A percentile compares a stretch with the other conserved stretches of the same genome.
Evolutionary conservation across 1,284 basidiomycete species (phyloP).

Genomic region (Pyrrhoderma noxium): DNA sequence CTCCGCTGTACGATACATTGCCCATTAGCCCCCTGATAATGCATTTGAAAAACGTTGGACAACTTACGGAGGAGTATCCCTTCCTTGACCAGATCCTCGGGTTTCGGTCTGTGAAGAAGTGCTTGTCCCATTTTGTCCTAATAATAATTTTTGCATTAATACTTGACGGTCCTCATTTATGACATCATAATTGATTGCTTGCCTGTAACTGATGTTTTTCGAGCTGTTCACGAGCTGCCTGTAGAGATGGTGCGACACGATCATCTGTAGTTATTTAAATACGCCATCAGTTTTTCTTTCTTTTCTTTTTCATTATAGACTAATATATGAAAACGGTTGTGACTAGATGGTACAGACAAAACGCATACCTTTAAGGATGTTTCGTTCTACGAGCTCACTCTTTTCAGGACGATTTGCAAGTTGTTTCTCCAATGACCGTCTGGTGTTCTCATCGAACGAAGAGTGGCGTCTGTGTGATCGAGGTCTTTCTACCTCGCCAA

Average conservation of each 20-base stretch:
- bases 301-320: no score
- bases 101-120: constrained; percentile 55
- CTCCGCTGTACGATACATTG: constrained; percentile 10
- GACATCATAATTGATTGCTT: constrained; percentile 17
- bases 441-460: constrained; percentile 35
- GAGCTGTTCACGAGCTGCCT: constrained; percentile 59
- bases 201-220: constrained; percentile 65
- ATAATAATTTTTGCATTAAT: neutral
- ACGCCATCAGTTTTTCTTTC: neutral
- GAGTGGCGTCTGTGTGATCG: constrained; percentile 24
- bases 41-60: constrained; percentile 8
- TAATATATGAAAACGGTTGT: no score
- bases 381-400: constrained; percentile 61
- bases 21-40: neutral
- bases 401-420: constrained; percentile 52
- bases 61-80: constrained; percentile 56
- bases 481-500: neutral
- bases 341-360: no score
- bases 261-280: constrained; percentile 39
- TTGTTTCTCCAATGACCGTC: constrained; percentile 49
- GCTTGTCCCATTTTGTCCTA: constrained; percentile 67
- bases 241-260: constrained; percentile 61
- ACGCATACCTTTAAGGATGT: constrained; percentile 75
- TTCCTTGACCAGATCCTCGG: constrained; percentile 64
- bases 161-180: no score